Conservation (phyloP, 129 eudicot genomes). For the Logfia minima region DNA sequence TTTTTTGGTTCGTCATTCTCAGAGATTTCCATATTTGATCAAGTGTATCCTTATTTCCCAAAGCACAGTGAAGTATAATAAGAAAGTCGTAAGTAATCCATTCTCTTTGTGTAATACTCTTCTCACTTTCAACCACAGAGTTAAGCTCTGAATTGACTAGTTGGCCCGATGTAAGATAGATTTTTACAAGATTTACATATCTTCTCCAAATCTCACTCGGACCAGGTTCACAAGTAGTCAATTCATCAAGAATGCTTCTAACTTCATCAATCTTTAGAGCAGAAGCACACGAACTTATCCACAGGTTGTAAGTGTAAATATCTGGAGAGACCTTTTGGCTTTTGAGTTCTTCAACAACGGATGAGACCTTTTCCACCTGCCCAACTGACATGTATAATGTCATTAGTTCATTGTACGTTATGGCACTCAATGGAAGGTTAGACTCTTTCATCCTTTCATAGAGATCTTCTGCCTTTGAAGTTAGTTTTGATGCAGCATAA, state of each 20-base stretch:
- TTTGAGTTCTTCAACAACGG: conserved; percentile 68
- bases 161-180: conserved; percentile 63
- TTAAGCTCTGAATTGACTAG: conserved; percentile 50
- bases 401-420: conserved; percentile 93
- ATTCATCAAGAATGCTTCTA: conserved; percentile 63
- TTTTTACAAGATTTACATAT: conserved; percentile 65
- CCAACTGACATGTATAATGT: conserved; percentile 88
- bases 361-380: conserved; percentile 75
- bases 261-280: conserved; percentile 63
- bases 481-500: conserved; percentile 64
- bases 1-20: conserved; percentile 69
- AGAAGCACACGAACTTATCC: conserved; percentile 92
- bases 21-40: conserved; percentile 88
- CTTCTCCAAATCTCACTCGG: conserved; percentile 62
- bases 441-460: conserved; percentile 56
- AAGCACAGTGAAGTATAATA: conserved; percentile 61
- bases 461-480: conserved; percentile 77
- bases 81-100: conserved; percentile 90
- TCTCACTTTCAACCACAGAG: conserved; percentile 68
- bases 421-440: conserved; percentile 55
- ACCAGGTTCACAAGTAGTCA: conserved; percentile 45
- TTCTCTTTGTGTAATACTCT: conserved; percentile 71
- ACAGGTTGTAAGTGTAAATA: conserved; percentile 72
- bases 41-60: conserved; percentile 68
- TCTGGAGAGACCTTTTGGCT: conserved; percentile 63